Conservation (phyloP, 768 basidiomycete species). For the Chalciporus pseudorubinellus region DNA sequence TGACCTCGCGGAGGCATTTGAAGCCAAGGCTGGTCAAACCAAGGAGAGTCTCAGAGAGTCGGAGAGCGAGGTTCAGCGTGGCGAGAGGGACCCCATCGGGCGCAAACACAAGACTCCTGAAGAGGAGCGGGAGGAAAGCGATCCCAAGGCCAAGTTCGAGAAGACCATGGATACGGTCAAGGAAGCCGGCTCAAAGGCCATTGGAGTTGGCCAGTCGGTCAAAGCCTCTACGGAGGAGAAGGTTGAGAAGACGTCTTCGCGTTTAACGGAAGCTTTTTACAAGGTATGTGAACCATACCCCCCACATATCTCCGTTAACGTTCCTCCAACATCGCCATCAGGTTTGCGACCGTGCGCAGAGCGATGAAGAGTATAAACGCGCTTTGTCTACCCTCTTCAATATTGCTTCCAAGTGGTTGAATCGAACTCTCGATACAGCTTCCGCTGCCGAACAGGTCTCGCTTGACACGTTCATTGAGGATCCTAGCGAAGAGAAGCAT, state of each 20-base stretch:
- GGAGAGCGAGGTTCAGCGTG: constrained; percentile 58
- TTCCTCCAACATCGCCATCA: constrained; percentile 17
- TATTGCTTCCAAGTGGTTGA: constrained; percentile 56
- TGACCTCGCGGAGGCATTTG: constrained; percentile 60
- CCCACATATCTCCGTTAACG: too few relatives aligned
- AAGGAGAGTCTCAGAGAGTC: constrained; percentile 53
- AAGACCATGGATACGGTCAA: constrained; percentile 67
- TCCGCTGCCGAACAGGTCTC: constrained; percentile 43
- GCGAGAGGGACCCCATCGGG: constrained; percentile 57
- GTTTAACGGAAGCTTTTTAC: constrained; percentile 51
- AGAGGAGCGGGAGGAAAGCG: constrained; percentile 38
- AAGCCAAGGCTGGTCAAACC: constrained; percentile 47
- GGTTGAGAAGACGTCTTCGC: constrained; percentile 38
- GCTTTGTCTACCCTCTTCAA: constrained; percentile 58
- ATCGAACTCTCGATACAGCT: constrained; percentile 48
- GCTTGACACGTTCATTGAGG: constrained; percentile 55
- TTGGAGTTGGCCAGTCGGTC: constrained; percentile 50
- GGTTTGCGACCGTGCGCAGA: constrained; percentile 65
- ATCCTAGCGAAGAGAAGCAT: constrained; percentile 63
- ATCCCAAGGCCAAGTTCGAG: constrained; percentile 57
- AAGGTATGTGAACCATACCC: constrained; percentile 35
- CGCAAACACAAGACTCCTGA: constrained; percentile 49
- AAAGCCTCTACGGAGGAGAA: constrained; percentile 43
- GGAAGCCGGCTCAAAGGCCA: constrained; percentile 52
- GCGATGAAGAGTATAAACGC: constrained; percentile 55